Base-by-base conservation (phyloP, 1,139 yeast genomes). In the Blastobotrys ciferrii region DNA sequence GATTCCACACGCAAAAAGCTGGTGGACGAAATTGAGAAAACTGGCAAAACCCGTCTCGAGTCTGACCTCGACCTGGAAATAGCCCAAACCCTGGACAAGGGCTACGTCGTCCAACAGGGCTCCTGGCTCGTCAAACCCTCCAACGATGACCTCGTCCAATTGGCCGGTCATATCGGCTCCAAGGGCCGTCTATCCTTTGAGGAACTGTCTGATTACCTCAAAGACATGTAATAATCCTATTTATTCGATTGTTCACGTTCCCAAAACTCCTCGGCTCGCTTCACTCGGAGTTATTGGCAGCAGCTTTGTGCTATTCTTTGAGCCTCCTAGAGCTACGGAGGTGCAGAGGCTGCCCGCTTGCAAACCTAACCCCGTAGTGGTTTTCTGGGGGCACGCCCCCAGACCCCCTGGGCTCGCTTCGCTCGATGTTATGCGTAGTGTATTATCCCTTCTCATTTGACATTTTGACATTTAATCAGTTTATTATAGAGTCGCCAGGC, bases 31-130 rank as follows among this genome's bases (percentile, higher is more conserved):
- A 37, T 58, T 19, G 44, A 40, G 25, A 20, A 39, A 9, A n/a
- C 35, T 3, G 58, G 59, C 1, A 37, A 37, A 20, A 54, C 41
- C 3, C 42, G 38, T 20, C 47, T 58, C 17, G 30, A 23, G 11
- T 44, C 37, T 15, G 57, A 55, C 6, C 36, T 23, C 6, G 59
- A 57, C 19, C 23, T 47, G 30, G 47, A 39, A 4, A 30, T 56
- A 23, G 59, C 59, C n/a, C 13, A 40, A 13, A 25, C 30, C 12
- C 39, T 28, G n/a, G 43, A 39, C 14, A 28, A 42, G 18, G 50
- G 50, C 13, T 30, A 42, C 20, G 32, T 43, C 4, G 47, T 51
- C 23, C 40, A 37, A 9, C 42, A 44, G 17, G 51, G 49, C 31
- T 31, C 12, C 31, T 42, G 46, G 51, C 35, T 42, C 3, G 42